Base-by-base conservation (phyloP, 1,139 yeast species). In the Yamadazyma jaroonii region DNA sequence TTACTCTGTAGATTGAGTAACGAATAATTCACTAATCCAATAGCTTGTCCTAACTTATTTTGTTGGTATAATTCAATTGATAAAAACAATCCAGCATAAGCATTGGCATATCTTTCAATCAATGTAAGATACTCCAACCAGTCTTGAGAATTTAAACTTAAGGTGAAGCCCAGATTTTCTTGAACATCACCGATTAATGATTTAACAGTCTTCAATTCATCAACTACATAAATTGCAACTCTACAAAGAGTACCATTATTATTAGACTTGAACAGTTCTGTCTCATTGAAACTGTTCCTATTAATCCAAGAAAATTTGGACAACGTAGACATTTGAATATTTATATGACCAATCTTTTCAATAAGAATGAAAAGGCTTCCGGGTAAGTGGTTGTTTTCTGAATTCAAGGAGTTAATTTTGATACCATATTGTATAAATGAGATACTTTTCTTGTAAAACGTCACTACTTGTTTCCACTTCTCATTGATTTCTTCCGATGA, bases 41-140 rank as follows among this genome's bases (percentile, higher is more conserved):
- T 57, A 1, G 77, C 73, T 29, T 59, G 62, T 1, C 77, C 77
- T 9, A 70, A 35, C 38, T 63, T 60, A 34, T 59, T 54, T 34
- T 68, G 65, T 42, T 67, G 72, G 45, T 72, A 70, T 36, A 60
- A 54, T 40, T 71, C 77, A 29, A 70, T 62, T 0, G 75, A 54
- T 14, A 70, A 54, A 42, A 70, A 72, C 29, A 67, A 48, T 0
- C 72, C 76, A 25, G 74, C 68, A 40, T 70, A 69, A 0, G 74
- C 74, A 14, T 54, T 49, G 4, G 65, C 56, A 47, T 71, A 72
- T 35, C 61, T 64, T 33, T 61, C 61, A 27, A 66, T 50, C 3
- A 70, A 40, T 2, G 36, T 35, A 32, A 71, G 49, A 43, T 70
- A 71, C 6, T 57, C 57, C 1, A 34, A n/a, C 76, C 76, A 71